These are phyloP conservation scores for Pinus tabuliformis DNA, from an alignment of 75 land plant species.

Conservation along the genomic window DNA sequence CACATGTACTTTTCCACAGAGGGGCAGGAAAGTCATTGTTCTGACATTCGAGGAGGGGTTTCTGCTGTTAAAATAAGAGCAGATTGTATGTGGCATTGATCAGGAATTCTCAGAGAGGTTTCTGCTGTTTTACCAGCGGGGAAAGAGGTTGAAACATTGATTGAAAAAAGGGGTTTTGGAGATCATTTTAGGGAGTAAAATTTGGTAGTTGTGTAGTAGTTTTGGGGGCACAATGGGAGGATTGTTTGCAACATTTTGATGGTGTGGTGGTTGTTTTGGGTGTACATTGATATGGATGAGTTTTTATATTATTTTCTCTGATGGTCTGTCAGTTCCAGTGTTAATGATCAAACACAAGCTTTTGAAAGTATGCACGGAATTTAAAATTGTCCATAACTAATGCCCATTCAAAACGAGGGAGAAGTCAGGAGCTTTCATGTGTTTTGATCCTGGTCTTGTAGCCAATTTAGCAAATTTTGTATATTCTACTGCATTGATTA, in stretches of 20 bases:
- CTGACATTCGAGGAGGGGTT: not conserved
- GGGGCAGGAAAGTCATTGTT: not conserved
- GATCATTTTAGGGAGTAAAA: not conserved
- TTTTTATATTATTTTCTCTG: too few relatives aligned
- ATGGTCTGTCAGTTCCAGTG: slow-evolving; percentile 6
- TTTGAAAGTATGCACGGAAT: not conserved
- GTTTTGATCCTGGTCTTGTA: not conserved
- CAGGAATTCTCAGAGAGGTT: not conserved
- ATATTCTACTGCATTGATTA: not conserved
- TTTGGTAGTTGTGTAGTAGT: not conserved
- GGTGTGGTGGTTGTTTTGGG: too few relatives aligned
- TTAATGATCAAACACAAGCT: not conserved
- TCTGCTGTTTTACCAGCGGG: not conserved
- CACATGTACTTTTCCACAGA: not conserved
- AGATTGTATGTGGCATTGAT: not conserved
- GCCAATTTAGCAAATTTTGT: not conserved
- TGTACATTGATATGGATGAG: not conserved
- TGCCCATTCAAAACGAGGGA: not conserved
- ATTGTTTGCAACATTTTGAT: not conserved
- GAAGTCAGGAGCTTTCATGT: not conserved
- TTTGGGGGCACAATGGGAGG: not conserved
- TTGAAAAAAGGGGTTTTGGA: too few relatives aligned
- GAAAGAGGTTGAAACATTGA: not conserved
- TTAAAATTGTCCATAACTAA: not conserved
- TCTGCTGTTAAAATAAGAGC: not conserved